Percentiles rank a stretch among this genome's conserved stretches.
These are phyloP conservation scores for Alisma plantagoaquatica DNA, from an alignment of 106 monocot species.

Conservation along the genomic window DNA sequence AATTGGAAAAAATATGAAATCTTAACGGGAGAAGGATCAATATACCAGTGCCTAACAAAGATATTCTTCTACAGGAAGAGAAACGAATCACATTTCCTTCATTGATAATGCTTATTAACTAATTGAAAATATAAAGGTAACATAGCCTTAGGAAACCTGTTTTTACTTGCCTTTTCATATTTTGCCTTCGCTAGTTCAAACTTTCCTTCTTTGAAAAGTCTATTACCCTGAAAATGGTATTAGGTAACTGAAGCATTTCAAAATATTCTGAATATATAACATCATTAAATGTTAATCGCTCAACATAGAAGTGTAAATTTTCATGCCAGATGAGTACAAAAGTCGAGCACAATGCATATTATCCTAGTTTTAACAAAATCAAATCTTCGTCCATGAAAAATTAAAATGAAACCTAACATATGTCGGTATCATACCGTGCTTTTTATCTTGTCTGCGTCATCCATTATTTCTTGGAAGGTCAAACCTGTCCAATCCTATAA, in stretches of 20 bases:
- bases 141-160: not conserved
- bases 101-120: no score
- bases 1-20: no score
- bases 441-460: slow-evolving; percentile 90
- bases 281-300: no score
- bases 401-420: not conserved
- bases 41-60: no score
- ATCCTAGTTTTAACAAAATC: not conserved
- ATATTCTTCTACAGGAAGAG: no score
- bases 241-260: no score
- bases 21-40: no score
- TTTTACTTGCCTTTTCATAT: slow-evolving; percentile 66
- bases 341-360: no score
- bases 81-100: no score
- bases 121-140: no score
- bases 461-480: slow-evolving; percentile 83
- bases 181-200: slow-evolving; percentile 96
- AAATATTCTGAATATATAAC: no score
- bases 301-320: not conserved
- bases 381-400: not conserved
- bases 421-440: slow-evolving; percentile 44
- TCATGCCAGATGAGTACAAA: not conserved
- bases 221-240: slow-evolving; percentile 75
- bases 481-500: slow-evolving; percentile 97
- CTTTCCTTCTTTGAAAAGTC: slow-evolving; percentile 96